phyloP scores from a whole-genome alignment of 1,139 yeast species.

The Blastobotrys arbuscula region DNA sequence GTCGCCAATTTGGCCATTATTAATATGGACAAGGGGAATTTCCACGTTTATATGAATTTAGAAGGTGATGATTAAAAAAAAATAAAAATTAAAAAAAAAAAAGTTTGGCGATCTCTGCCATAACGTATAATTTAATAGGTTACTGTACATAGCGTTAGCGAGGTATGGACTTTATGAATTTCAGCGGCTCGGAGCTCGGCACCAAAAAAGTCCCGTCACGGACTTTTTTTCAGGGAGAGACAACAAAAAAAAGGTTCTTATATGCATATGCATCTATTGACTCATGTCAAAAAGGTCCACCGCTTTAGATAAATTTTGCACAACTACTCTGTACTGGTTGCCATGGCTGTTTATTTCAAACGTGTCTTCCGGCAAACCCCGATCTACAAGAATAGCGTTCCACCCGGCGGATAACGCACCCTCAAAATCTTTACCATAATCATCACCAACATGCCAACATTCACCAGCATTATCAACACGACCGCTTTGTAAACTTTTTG shows the following conservation, averaged over 20 bases:
- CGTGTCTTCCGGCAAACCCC: conserved; percentile 10
- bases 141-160: too few species aligned
- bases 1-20: conserved; percentile 3
- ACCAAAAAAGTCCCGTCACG: too few species aligned
- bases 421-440: conserved; percentile 22
- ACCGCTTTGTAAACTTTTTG: background rate
- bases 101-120: too few species aligned
- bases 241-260: too few species aligned
- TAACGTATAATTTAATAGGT: too few species aligned
- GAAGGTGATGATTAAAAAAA: background rate
- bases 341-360: background rate
- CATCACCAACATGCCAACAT: conserved; percentile 30
- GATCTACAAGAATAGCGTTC: conserved; percentile 26
- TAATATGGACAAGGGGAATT: too few species aligned
- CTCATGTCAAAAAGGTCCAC: too few species aligned
- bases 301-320: background rate
- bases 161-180: too few species aligned
- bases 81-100: background rate
- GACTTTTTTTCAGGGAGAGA: too few species aligned
- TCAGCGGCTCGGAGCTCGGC: too few species aligned
- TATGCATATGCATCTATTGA: too few species aligned
- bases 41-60: background rate
- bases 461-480: background rate
- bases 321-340: background rate
- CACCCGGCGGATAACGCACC: conserved; percentile 26